These are phyloP conservation scores for Gardenia jasminoides DNA, from an alignment of 257 asterid genomes.

Conservation along the genomic window DNA sequence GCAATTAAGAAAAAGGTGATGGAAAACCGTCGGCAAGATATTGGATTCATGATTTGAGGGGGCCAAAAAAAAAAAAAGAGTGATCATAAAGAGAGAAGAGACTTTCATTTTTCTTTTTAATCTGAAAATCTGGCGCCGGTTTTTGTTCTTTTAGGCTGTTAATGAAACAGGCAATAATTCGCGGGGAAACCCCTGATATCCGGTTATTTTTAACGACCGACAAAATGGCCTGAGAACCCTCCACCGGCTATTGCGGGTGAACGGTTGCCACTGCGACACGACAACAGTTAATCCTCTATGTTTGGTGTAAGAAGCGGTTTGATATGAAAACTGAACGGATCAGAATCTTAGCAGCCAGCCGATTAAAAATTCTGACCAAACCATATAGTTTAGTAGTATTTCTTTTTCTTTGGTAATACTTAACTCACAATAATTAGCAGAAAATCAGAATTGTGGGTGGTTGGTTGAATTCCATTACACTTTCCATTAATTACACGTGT, in stretches of 20 bases:
- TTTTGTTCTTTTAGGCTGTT: constrained; percentile 10
- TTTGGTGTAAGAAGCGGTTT: too few relatives aligned
- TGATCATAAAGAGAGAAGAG: background rate
- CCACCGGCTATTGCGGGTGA: constrained; percentile 58
- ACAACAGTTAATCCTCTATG: too few relatives aligned
- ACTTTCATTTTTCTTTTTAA: too few relatives aligned
- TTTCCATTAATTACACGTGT: too few relatives aligned
- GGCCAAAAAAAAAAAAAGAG: background rate
- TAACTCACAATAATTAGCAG: background rate
- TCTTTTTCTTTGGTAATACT: background rate
- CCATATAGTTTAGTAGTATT: too few relatives aligned
- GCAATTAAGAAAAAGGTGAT: background rate
- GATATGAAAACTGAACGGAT: too few relatives aligned
- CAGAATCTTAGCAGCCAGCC: too few relatives aligned
- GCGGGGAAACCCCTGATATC: constrained; percentile 50
- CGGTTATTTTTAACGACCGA: constrained; percentile 47
- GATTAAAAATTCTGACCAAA: background rate
- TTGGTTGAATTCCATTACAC: background rate
- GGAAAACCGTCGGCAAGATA: constrained; percentile 14
- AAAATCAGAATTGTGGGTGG: background rate
- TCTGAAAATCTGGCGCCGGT: background rate
- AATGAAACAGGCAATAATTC: constrained; percentile 27
- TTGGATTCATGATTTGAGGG: constrained; percentile 16
- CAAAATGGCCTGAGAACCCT: constrained; percentile 31
- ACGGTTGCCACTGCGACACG: background rate